Evolutionary conservation across 345 rosid genomes (phyloP).

Genomic region (Eutrema heterophyllum): DNA sequence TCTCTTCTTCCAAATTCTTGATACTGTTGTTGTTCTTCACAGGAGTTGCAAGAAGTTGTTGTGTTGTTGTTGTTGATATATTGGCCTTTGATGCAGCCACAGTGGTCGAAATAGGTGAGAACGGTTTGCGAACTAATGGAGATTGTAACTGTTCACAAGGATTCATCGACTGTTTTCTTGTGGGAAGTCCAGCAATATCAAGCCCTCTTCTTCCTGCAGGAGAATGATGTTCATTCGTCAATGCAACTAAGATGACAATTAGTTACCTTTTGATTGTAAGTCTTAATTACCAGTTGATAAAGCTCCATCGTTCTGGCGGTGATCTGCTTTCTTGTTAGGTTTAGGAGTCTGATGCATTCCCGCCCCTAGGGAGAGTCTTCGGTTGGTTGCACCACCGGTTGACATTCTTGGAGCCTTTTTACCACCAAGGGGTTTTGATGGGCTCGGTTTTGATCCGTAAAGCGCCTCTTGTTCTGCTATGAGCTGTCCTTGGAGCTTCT

Average conservation of each 20-base stretch:
- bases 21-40: constrained; percentile 32
- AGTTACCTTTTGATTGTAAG: not conserved
- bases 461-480: constrained; percentile 93
- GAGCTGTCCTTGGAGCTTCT: constrained; percentile 93
- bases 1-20: constrained; percentile 45
- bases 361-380: constrained; percentile 79
- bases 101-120: constrained; percentile 65
- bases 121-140: constrained; percentile 74
- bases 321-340: constrained; percentile 56
- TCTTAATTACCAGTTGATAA: constrained; percentile 51
- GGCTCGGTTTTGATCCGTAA: constrained; percentile 95
- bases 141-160: constrained; percentile 52
- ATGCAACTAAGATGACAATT: not conserved
- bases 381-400: constrained; percentile 62
- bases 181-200: constrained; percentile 62
- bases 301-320: constrained; percentile 45
- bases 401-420: constrained; percentile 77
- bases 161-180: constrained; percentile 56
- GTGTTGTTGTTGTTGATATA: constrained; percentile 18
- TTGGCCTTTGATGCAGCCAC: constrained; percentile 49
- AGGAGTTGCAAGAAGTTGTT: constrained; percentile 46
- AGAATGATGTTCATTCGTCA: not conserved
- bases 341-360: constrained; percentile 64
- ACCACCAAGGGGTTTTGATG: constrained; percentile 66
- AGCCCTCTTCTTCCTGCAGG: constrained; percentile 59